A percentile compares a stretch with the other conserved stretches of the same genome.
Conservation (phyloP, 1,284 basidiomycete genomes). For the Boletus mariae region DNA sequence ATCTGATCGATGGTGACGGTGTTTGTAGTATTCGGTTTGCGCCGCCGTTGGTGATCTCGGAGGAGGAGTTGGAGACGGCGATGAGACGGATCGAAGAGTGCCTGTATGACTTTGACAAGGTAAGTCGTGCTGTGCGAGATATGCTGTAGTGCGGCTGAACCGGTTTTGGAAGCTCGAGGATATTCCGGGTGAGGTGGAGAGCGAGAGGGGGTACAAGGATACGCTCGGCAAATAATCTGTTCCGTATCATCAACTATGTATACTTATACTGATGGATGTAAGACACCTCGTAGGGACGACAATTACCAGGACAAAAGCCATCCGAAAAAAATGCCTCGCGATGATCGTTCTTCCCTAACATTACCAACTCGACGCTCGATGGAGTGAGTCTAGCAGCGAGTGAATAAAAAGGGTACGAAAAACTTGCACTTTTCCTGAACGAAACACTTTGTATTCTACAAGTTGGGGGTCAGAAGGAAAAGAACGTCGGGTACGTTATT, state of each 20-base stretch:
- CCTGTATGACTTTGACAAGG: constrained; percentile 79
- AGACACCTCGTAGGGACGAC: constrained; percentile 56
- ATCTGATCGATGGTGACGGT: constrained; percentile 3
- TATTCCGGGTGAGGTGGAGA: constrained; percentile 67
- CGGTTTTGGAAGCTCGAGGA: constrained; percentile 50
- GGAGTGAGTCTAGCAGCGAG: constrained; percentile 32
- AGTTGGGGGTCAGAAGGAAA: too few species aligned
- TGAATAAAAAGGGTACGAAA: constrained; percentile 28
- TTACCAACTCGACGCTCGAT: constrained; percentile 47
- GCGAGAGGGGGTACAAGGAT: constrained; percentile 53
- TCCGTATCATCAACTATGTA: background rate
- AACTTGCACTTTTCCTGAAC: background rate
- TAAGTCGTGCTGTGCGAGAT: constrained; percentile 34
- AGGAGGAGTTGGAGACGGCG: constrained; percentile 77
- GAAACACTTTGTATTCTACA: too few species aligned
- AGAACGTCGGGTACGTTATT: background rate
- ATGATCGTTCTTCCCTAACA: constrained; percentile 38
- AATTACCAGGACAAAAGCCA: constrained; percentile 34
- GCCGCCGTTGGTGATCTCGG: constrained; percentile 89
- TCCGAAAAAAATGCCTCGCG: constrained; percentile 50
- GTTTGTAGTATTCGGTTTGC: constrained; percentile 83
- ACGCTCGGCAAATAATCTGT: constrained; percentile 27
- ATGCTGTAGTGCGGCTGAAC: background rate
- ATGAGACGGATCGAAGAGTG: constrained; percentile 77
- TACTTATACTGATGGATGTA: constrained; percentile 19